Evolutionary conservation across 169 alveolate species (phyloP), one percentile per base, ranked within the genome.

Genomic region (Besnoitia besnoiti): DNA sequence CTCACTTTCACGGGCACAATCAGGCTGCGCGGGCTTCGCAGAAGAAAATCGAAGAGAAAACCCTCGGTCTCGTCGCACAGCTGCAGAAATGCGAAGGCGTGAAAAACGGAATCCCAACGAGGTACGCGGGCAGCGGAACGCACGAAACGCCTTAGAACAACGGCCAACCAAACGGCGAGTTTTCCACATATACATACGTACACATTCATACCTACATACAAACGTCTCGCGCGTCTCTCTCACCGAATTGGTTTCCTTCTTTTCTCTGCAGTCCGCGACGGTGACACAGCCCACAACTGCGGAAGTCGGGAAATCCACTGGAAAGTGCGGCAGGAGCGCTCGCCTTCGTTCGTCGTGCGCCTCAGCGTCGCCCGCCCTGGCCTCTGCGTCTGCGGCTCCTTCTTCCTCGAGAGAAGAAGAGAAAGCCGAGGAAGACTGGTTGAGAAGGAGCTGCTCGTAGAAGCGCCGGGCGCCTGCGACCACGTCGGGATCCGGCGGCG

Each of bases 401-500:
- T n/a, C 44, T 16, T 67, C n/a, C 80, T 24, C 19, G n/a, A 35
- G 21, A n/a, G 21, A 67, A 67, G 80, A 67, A 16, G 21, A 67
- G n/a, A 42, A 67, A 16, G 80, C 80, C 19, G 80, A 30, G 2
- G 80, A 37, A 7, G 80, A 33, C 39, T 8, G 24, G 44, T 35
- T 14, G 44, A 67, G 80, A 67, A 50, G 62, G 30, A 67, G 80
- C 44, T 67, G 80, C 80, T 67, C 80, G 44, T 67, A 35, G 80
- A 67, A 67, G 42, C 39, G 80, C 39, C 80, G 80, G 2, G 80
- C 80, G 1, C 42, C 80, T 5, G 14, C 80, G n/a, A 67, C n/a
- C 24, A n/a, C 24, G 39, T 21, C 44, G 24, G 39, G 8, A 24
- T n/a, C n/a, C 8, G 80, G 80, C 3, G 80, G 80, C n/a, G 80